A percentile compares a stretch with the other conserved stretches of the same genome.
phyloP scores from a whole-genome alignment of 23 red algal species.

The Gracilaria vermiculophylla region DNA sequence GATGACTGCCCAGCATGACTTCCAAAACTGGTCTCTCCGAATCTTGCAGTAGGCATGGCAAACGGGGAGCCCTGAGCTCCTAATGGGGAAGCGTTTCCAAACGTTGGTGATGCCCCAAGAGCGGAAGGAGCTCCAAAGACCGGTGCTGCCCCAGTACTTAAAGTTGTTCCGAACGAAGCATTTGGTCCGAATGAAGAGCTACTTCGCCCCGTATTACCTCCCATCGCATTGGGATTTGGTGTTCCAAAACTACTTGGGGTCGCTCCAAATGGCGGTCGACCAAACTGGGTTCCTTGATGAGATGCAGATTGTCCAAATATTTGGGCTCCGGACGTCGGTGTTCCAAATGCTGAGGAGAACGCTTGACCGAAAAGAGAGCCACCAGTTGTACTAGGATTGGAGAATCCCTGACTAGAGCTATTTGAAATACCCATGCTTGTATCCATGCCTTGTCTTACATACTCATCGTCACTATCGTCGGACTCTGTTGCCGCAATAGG shows the following conservation, averaged over 20 bases:
- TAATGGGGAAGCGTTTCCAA: slow-evolving; percentile 17
- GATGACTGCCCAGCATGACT: not conserved
- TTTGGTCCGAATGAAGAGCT: not conserved
- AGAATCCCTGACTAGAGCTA: not conserved
- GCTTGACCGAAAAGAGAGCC: slow-evolving; percentile 24
- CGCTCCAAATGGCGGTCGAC: not conserved
- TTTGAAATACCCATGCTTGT: not conserved
- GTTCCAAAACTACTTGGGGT: not conserved
- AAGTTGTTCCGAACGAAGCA: slow-evolving; percentile 14
- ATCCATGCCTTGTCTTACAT: slow-evolving; percentile 24
- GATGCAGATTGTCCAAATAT: not conserved
- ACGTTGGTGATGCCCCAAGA: slow-evolving; percentile 27
- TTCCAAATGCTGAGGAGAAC: slow-evolving; percentile 1
- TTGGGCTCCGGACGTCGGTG: not conserved
- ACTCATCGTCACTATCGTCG: slow-evolving; percentile 14
- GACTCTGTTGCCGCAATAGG: slow-evolving; percentile 4
- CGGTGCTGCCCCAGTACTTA: not conserved
- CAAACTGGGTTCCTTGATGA: slow-evolving; percentile 5
- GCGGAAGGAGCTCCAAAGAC: slow-evolving; percentile 33
- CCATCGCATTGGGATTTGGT: not conserved
- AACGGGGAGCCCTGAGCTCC: slow-evolving; percentile 22
- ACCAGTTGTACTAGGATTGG: not conserved
- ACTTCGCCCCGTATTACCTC: not conserved
- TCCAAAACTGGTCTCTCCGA: slow-evolving; percentile 22
- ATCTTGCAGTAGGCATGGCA: not conserved